phyloP scores from a whole-genome alignment of 2,329 filamentous ascomycete species.

The Penicillium sp. region DNA sequence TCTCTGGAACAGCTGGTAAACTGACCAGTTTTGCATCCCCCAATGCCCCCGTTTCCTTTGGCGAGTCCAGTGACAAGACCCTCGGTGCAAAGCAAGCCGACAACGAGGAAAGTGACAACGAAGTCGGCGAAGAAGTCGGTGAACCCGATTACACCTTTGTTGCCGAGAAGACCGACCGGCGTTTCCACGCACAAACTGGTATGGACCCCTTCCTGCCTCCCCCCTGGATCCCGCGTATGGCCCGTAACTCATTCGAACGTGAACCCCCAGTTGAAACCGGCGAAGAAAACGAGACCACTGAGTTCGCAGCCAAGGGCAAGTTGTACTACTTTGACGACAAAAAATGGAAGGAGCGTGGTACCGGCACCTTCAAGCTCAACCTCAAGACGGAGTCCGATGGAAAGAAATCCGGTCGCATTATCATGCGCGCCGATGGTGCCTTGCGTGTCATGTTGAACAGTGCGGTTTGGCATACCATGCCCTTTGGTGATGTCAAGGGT shows the following conservation, averaged over 20 bases:
- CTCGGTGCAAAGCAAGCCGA: conserved; percentile 70
- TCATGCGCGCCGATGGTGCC: conserved; percentile 90
- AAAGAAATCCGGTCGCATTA: conserved; percentile 65
- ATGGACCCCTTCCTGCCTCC: conserved; percentile 34
- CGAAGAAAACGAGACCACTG: conserved; percentile 75
- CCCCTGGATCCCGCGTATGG: neutral
- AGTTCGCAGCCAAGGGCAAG: conserved; percentile 75
- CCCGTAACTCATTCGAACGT: conserved; percentile 25
- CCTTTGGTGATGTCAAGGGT: conserved; percentile 65
- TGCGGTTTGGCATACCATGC: conserved; percentile 72
- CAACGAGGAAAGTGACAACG: conserved; percentile 46
- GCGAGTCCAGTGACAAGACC: conserved; percentile 51
- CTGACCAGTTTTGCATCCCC: conserved; percentile 70
- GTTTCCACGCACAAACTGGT: conserved; percentile 63
- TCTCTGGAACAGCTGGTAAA: conserved; percentile 42
- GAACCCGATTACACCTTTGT: conserved; percentile 48
- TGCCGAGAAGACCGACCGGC: conserved; percentile 48
- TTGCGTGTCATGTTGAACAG: conserved; percentile 85
- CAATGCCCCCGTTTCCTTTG: conserved; percentile 46
- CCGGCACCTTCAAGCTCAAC: conserved; percentile 82
- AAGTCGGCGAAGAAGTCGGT: conserved; percentile 43
- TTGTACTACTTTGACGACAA: conserved; percentile 74
- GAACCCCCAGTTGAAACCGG: conserved; percentile 70
- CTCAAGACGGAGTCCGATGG: conserved; percentile 56
- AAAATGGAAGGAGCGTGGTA: conserved; percentile 86